Conservation (phyloP, 352 stramenopile genomes). For the Pythium aristosporum region DNA sequence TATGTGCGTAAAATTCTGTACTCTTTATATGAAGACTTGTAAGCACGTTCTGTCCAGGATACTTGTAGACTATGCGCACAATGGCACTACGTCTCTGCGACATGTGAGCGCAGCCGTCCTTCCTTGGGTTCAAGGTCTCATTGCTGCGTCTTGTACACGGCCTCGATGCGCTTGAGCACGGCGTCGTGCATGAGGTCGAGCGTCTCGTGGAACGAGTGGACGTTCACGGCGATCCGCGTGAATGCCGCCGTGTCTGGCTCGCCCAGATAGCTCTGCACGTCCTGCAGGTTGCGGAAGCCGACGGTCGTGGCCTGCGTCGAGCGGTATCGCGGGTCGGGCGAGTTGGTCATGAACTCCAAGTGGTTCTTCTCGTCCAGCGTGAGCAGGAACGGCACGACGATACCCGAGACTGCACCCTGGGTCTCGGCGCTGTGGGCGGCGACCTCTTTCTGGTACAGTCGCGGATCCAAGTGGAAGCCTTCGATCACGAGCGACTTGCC, state of each 20-base stretch:
- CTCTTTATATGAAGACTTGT: neutral
- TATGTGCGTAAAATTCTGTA: no score
- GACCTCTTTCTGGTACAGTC: constrained; percentile 80
- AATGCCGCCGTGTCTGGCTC: constrained; percentile 58
- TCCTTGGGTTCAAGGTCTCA: neutral
- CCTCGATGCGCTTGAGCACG: constrained; percentile 81
- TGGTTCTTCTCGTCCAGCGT: constrained; percentile 57
- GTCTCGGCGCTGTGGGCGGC: constrained; percentile 27
- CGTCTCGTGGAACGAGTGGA: constrained; percentile 86
- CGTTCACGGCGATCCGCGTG: constrained; percentile 76
- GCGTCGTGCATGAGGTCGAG: constrained; percentile 85
- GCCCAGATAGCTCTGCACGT: constrained; percentile 73
- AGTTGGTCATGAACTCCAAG: constrained; percentile 77
- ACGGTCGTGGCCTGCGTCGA: constrained; percentile 41
- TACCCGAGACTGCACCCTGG: constrained; percentile 51
- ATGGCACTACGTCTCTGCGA: constrained; percentile 5
- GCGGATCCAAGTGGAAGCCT: constrained; percentile 84
- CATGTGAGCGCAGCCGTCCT: constrained; percentile 9
- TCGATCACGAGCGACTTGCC: constrained; percentile 89
- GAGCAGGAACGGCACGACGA: constrained; percentile 72
- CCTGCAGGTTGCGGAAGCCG: constrained; percentile 76
- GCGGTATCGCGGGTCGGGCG: constrained; percentile 82
- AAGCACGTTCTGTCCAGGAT: neutral
- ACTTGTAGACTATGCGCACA: neutral
- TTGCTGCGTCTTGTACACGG: constrained; percentile 48